Evolutionary conservation across 345 rosid species (phyloP).

Genomic region (Eucalyptus leucophloia): DNA sequence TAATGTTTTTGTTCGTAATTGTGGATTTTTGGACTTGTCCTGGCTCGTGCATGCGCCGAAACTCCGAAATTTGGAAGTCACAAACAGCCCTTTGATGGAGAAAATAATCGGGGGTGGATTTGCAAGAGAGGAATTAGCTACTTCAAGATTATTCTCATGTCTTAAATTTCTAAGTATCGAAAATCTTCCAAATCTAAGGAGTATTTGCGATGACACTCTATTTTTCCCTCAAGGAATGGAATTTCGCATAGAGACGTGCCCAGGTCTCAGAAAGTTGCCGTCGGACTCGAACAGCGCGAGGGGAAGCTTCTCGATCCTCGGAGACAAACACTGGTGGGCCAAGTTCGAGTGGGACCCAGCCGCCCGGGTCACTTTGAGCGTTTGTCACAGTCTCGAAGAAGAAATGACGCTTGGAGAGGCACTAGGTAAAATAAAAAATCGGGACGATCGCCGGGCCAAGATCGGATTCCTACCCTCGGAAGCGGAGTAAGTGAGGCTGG

Average conservation of each 20-base stretch:
- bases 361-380: neutral
- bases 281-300: neutral
- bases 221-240: neutral
- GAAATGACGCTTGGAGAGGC: too few relatives aligned
- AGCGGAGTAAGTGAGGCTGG: too few relatives aligned
- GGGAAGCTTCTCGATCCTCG: accelerated
- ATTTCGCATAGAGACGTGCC: accelerated
- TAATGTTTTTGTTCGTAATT: accelerated
- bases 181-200: accelerated
- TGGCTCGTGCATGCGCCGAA: neutral
- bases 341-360: neutral
- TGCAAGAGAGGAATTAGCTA: neutral
- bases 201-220: neutral
- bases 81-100: accelerated
- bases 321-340: accelerated
- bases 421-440: accelerated
- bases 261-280: neutral
- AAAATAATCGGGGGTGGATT: neutral
- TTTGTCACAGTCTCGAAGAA: accelerated
- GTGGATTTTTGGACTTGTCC: neutral
- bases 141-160: neutral
- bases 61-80: accelerated
- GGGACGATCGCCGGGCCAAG: accelerated
- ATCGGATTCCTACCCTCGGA: too few relatives aligned
- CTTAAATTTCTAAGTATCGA: accelerated